Conservation (phyloP, 768 basidiomycete species). For the Lentinula guzmanii region DNA sequence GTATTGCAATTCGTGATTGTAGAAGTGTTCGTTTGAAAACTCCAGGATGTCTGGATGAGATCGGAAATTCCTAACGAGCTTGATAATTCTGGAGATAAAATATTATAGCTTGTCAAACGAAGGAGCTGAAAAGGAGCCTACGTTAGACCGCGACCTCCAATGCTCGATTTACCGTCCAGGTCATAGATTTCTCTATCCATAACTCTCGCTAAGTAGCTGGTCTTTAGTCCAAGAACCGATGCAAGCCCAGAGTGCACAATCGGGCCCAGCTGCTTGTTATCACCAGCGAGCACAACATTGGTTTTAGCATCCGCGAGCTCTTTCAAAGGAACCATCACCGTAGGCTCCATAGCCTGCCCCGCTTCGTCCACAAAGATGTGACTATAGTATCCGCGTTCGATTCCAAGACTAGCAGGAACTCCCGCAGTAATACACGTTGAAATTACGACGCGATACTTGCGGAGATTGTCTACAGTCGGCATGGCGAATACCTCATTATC, state of each 20-base stretch:
- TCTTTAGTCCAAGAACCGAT: constrained; percentile 47
- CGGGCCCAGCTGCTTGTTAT: constrained; percentile 69
- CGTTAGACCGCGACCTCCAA: constrained; percentile 22
- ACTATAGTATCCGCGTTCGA: constrained; percentile 47
- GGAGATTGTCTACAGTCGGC: constrained; percentile 32
- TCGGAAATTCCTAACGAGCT: constrained; percentile 60
- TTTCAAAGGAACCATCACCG: constrained; percentile 50
- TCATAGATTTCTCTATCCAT: constrained; percentile 41
- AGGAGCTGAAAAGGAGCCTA: constrained; percentile 10
- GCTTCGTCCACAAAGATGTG: constrained; percentile 65
- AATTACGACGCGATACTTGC: constrained; percentile 46
- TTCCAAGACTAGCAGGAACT: constrained; percentile 39
- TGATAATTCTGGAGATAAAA: constrained; percentile 41
- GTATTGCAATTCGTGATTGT: constrained; percentile 43
- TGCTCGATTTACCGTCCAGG: constrained; percentile 17
- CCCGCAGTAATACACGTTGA: constrained; percentile 52
- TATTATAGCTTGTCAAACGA: not conserved
- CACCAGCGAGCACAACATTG: constrained; percentile 59
- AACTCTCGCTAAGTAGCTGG: constrained; percentile 56
- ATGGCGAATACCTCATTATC: constrained; percentile 37
- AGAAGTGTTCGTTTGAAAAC: constrained; percentile 60
- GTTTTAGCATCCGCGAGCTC: constrained; percentile 46
- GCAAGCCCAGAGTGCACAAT: constrained; percentile 58
- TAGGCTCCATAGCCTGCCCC: constrained; percentile 58
- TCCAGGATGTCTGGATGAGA: constrained; percentile 55